A percentile compares a stretch with the other conserved stretches of the same genome.
phyloP scores from a whole-genome alignment of 257 asterid species.

The Voacanga thouarsii region DNA sequence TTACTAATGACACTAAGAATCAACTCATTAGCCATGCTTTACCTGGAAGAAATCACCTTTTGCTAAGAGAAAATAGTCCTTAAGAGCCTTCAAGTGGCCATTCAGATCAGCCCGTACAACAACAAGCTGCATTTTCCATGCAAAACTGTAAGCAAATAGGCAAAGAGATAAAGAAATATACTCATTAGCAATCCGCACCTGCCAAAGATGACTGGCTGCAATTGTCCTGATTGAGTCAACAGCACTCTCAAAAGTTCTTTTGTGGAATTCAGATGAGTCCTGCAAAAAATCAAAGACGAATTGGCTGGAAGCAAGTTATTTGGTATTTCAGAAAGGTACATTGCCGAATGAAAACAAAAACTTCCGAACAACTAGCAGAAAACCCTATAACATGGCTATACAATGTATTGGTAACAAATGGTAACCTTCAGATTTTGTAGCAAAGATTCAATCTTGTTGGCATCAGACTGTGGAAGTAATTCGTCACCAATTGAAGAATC shows the following conservation, averaged over 20 bases:
- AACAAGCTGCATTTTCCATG: slow-evolving; percentile 69
- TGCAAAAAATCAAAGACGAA: slow-evolving; percentile 34
- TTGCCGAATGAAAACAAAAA: neutral
- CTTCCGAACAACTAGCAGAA: neutral
- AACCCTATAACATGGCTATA: slow-evolving; percentile 1
- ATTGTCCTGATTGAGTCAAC: slow-evolving; percentile 79
- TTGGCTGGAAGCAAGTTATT: neutral
- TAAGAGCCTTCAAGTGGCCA: slow-evolving; percentile 97
- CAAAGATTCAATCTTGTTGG: slow-evolving; percentile 86
- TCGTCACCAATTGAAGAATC: slow-evolving; percentile 62
- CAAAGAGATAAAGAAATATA: slow-evolving; percentile 18
- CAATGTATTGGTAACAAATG: slow-evolving; percentile 9
- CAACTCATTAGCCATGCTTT: slow-evolving; percentile 11
- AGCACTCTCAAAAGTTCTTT: slow-evolving; percentile 83
- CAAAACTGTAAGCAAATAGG: slow-evolving; percentile 19
- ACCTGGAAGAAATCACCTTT: slow-evolving; percentile 99
- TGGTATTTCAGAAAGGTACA: too few species aligned
- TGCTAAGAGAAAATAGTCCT: slow-evolving; percentile 95
- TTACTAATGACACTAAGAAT: neutral
- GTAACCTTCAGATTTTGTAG: slow-evolving; percentile 85
- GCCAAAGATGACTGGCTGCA: slow-evolving; percentile 99
- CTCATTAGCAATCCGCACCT: slow-evolving; percentile 47
- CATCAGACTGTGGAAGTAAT: slow-evolving; percentile 88
- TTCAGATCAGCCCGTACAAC: slow-evolving; percentile 98
- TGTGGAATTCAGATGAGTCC: slow-evolving; percentile 95